Conservation (phyloP, 2,329 filamentous ascomycete species). For the Sclerotiophoma versabilis region DNA sequence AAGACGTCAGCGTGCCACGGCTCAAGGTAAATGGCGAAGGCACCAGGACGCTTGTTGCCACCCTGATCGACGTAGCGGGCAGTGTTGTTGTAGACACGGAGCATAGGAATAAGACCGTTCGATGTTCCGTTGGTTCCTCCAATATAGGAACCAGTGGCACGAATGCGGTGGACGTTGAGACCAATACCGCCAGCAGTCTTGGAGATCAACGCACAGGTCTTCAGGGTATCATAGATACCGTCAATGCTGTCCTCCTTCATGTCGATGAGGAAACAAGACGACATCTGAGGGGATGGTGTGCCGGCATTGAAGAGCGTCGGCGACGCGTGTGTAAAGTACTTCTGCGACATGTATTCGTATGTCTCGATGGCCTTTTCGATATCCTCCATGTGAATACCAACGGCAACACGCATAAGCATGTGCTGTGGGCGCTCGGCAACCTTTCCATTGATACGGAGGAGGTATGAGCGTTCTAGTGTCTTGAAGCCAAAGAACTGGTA, state of each 20-base stretch:
- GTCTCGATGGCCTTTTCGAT: constrained; percentile 96
- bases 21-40: constrained; percentile 98
- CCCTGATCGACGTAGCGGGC: constrained; percentile 98
- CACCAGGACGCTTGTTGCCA: constrained; percentile 98
- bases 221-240: constrained; percentile 98
- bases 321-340: constrained; percentile 97
- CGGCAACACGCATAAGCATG: constrained; percentile 99
- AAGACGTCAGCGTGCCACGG: constrained; percentile 99
- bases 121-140: constrained; percentile 97
- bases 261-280: constrained; percentile 98
- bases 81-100: constrained; percentile 99
- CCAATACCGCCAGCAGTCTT: constrained; percentile 99
- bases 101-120: constrained; percentile 96
- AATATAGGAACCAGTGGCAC: constrained; percentile 97
- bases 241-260: constrained; percentile 99
- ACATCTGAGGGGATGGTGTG: constrained; percentile 91
- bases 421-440: constrained; percentile 97
- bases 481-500: constrained; percentile 99
- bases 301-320: constrained; percentile 98
- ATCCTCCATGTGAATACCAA: constrained; percentile 94
- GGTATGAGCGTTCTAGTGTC: constrained; percentile 96
- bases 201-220: constrained; percentile 99
- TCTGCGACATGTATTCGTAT: constrained; percentile 98
- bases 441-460: constrained; percentile 93
- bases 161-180: constrained; percentile 94